Conservation (phyloP, 345 rosid species). For the Odontarrhena argentea region DNA sequence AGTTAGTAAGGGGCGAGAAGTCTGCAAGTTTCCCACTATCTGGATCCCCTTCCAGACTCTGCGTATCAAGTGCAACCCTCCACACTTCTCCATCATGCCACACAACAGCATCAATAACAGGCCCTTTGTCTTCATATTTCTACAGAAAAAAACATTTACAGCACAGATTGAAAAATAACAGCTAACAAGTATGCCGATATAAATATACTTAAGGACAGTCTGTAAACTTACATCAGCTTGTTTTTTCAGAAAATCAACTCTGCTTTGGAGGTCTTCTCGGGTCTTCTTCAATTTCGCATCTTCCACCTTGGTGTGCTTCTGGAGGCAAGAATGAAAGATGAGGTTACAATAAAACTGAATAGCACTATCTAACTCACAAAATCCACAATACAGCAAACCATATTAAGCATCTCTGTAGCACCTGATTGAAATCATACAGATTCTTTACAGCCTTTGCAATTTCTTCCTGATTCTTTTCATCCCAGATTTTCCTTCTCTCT, state of each 20-base stretch:
- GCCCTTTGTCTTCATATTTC: constrained; percentile 94
- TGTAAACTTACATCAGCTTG: constrained; percentile 76
- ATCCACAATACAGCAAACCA: constrained; percentile 20
- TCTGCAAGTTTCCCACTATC: constrained; percentile 79
- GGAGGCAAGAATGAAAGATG: constrained; percentile 37
- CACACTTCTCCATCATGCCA: constrained; percentile 97
- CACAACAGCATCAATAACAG: constrained; percentile 89
- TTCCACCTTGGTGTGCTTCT: constrained; percentile 77
- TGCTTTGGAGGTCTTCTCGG: constrained; percentile 83
- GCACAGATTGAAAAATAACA: constrained; percentile 21
- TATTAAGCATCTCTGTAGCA: constrained; percentile 38
- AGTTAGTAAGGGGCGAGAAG: constrained; percentile 79
- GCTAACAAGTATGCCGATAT: constrained; percentile 15
- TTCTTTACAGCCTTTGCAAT: constrained; percentile 78
- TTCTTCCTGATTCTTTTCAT: constrained; percentile 83
- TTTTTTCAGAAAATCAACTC: constrained; percentile 73
- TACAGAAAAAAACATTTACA: constrained; percentile 38
- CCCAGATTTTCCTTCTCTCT: constrained; percentile 87
- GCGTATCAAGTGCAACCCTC: constrained; percentile 97
- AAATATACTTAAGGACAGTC: constrained; percentile 27
- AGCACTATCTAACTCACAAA: constrained; percentile 19
- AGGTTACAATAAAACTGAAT: constrained; percentile 27
- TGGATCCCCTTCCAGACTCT: constrained; percentile 78
- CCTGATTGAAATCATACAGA: constrained; percentile 82
- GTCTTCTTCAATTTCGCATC: constrained; percentile 70